phyloP scores from a whole-genome alignment of 1,284 basidiomycete genomes.

The Bondarzewia mesenterica region DNA sequence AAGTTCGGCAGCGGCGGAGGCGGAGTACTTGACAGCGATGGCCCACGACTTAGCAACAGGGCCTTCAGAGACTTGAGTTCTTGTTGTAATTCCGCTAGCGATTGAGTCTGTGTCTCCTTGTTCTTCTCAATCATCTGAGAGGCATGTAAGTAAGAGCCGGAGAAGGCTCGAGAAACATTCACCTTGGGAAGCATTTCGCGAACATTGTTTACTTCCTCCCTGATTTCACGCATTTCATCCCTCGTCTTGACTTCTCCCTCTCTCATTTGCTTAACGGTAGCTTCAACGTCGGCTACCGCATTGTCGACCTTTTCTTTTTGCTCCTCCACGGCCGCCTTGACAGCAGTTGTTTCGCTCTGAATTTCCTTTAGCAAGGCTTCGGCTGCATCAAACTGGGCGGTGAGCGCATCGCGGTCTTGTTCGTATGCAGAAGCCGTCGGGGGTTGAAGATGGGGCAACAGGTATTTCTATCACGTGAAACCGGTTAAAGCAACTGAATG shows the following conservation, averaged over 20 bases:
- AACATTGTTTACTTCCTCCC: constrained; percentile 86
- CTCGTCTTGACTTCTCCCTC: constrained; percentile 74
- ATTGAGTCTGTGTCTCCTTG: constrained; percentile 74
- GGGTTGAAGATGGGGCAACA: constrained; percentile 87
- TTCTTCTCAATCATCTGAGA: constrained; percentile 90
- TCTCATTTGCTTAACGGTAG: constrained; percentile 69
- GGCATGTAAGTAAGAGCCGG: constrained; percentile 4
- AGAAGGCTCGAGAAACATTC: constrained; percentile 11
- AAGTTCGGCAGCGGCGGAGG: constrained; percentile 36
- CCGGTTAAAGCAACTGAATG: no score
- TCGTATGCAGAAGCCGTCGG: constrained; percentile 88
- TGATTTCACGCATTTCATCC: constrained; percentile 88
- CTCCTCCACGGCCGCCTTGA: constrained; percentile 72
- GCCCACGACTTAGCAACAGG: constrained; percentile 75
- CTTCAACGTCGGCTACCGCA: constrained; percentile 76
- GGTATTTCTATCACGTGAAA: constrained; percentile 63
- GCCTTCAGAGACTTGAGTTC: constrained; percentile 95
- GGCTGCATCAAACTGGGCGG: constrained; percentile 90
- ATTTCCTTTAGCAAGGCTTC: constrained; percentile 79
- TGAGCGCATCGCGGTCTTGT: constrained; percentile 77
- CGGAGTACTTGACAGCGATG: constrained; percentile 39
- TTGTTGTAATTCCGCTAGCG: constrained; percentile 80
- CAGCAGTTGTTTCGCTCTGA: constrained; percentile 67
- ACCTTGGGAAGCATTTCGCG: constrained; percentile 91
- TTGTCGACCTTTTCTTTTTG: constrained; percentile 75